Conservation (phyloP, 257 asterid genomes). For the Forsythia suspensa region DNA sequence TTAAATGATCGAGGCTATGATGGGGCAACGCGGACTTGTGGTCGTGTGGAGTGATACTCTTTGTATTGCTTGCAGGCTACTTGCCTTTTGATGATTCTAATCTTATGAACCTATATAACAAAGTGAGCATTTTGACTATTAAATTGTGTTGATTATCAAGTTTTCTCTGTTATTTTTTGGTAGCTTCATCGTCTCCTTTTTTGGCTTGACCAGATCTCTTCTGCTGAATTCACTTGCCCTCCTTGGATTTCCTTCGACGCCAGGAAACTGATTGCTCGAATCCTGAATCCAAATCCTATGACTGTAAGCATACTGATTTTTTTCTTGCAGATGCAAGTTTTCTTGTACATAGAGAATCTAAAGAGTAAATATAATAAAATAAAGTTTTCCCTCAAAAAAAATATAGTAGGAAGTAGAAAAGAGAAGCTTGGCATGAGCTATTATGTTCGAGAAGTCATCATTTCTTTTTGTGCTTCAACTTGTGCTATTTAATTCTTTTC, state of each 20-base stretch:
- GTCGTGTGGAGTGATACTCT: constrained; percentile 95
- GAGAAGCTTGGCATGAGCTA: background rate
- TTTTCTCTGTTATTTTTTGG: constrained; percentile 4
- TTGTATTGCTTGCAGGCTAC: constrained; percentile 94
- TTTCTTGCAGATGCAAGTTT: background rate
- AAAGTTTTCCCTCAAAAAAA: background rate
- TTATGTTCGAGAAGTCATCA: too few species aligned
- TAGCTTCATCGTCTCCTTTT: constrained; percentile 23
- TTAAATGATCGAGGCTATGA: constrained; percentile 86
- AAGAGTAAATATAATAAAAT: background rate
- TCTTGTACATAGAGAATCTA: background rate
- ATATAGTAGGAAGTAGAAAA: background rate
- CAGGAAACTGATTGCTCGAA: constrained; percentile 73
- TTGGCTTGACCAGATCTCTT: constrained; percentile 55
- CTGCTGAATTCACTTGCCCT: constrained; percentile 91
- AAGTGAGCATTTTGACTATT: constrained; percentile 52
- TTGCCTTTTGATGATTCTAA: constrained; percentile 94
- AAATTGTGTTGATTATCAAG: background rate
- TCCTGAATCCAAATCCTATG: constrained; percentile 78
- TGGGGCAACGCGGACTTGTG: constrained; percentile 92
- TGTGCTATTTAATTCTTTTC: background rate
- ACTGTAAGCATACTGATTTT: constrained; percentile 47
- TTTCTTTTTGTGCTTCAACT: background rate
- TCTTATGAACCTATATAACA: constrained; percentile 74
- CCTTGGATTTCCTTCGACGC: constrained; percentile 94